These are phyloP conservation scores for Suillus subaureus DNA, from an alignment of 768 basidiomycete genomes.

Conservation along the genomic window DNA sequence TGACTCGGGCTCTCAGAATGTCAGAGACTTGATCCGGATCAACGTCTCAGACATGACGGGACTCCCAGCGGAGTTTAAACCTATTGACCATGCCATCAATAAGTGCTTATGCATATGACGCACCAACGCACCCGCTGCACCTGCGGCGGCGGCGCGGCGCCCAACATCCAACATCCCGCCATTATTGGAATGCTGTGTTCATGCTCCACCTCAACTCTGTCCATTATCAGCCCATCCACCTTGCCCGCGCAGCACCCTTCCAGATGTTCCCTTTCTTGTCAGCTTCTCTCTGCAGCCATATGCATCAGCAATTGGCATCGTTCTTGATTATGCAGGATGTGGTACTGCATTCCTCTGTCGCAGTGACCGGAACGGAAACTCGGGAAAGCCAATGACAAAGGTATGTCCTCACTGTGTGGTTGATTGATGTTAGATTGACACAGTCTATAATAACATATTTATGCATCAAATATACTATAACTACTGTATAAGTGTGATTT, in stretches of 20 bases:
- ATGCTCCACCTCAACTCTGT: background rate
- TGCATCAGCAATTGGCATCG: background rate
- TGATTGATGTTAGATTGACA: background rate
- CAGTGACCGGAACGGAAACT: background rate
- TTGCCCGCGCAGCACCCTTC: background rate
- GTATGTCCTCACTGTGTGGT: background rate
- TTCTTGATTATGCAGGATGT: background rate
- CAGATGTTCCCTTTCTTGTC: background rate
- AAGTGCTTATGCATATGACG: no score
- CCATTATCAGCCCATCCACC: no score
- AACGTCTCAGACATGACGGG: no score
- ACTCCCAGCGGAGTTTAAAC: no score
- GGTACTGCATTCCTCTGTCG: background rate
- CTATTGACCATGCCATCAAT: no score
- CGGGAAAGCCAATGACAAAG: background rate
- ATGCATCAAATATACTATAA: background rate
- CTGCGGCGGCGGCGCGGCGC: no score
- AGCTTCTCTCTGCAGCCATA: background rate
- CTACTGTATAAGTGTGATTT: background rate
- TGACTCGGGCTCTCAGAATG: no score
- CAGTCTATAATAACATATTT: background rate
- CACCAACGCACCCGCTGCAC: no score
- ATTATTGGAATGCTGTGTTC: background rate
- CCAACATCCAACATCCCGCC: background rate
- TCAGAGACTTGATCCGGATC: no score